These are phyloP conservation scores for Allantophomopsis lycopodina DNA, from an alignment of 2,329 filamentous ascomycete genomes.

Conservation along the genomic window DNA sequence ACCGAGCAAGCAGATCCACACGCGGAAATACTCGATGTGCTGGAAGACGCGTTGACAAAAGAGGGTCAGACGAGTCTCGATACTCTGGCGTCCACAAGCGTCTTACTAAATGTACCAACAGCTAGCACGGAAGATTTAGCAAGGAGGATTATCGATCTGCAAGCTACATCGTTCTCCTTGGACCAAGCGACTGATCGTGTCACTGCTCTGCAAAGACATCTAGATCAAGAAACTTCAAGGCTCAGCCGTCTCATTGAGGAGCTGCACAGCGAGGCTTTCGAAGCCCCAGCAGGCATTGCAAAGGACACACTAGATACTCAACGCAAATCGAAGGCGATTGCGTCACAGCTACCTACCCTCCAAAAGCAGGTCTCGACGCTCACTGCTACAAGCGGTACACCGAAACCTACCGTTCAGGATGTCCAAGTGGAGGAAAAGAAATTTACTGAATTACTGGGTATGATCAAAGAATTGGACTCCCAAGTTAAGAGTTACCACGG, in stretches of 20 bases:
- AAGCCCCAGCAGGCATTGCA: conserved; percentile 42
- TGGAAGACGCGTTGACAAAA: conserved; percentile 38
- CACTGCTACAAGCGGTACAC: conserved; percentile 5
- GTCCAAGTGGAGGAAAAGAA: conserved; percentile 42
- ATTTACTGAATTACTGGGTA: conserved; percentile 40
- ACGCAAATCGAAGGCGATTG: conserved; percentile 53
- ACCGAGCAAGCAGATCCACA: conserved; percentile 19
- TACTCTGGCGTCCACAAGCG: conserved; percentile 39
- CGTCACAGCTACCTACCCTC: conserved; percentile 54
- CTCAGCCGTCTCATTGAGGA: conserved; percentile 25
- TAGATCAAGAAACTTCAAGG: conserved; percentile 33
- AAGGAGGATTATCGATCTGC: conserved; percentile 37
- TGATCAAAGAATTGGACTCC: conserved; percentile 44
- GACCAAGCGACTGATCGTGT: conserved; percentile 42
- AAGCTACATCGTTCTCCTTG: conserved; percentile 34
- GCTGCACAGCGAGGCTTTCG: conserved; percentile 32
- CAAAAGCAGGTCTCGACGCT: conserved; percentile 34
- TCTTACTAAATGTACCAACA: conserved; percentile 27
- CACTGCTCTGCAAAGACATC: conserved; percentile 37
- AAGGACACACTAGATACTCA: conserved; percentile 64
- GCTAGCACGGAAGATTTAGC: conserved; percentile 30
- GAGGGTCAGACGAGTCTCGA: conserved; percentile 43
- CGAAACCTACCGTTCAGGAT: conserved; percentile 36
- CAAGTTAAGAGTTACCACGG: conserved; percentile 55
- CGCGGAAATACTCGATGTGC: conserved; percentile 30